Conservation (phyloP, 768 basidiomycete species). For the Clitopilus hobsonii region DNA sequence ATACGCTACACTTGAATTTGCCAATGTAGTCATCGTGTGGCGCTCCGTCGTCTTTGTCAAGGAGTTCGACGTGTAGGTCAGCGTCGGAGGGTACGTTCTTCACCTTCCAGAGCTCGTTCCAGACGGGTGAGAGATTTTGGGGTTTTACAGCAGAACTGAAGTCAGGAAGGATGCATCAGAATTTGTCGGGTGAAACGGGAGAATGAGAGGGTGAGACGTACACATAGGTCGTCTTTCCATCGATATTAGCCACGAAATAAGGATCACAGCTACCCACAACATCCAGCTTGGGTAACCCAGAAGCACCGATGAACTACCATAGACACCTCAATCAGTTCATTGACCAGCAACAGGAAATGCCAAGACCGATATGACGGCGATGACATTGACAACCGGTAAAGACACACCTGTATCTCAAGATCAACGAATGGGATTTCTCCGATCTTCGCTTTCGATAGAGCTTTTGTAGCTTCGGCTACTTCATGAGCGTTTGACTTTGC, state of each 20-base stretch:
- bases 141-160: conserved; percentile 60
- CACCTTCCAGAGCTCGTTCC: conserved; percentile 73
- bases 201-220: conserved; percentile 23
- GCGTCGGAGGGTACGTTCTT: conserved; percentile 71
- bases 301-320: conserved; percentile 78
- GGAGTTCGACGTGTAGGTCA: conserved; percentile 51
- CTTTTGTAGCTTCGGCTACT: conserved; percentile 23
- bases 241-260: conserved; percentile 66
- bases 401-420: conserved; percentile 46
- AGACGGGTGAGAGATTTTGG: conserved; percentile 57
- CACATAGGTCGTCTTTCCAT: conserved; percentile 62
- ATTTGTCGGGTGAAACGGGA: neutral
- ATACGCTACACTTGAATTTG: conserved; percentile 48
- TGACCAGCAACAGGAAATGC: too few relatives aligned
- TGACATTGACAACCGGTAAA: too few relatives aligned
- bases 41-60: conserved; percentile 62
- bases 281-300: conserved; percentile 66
- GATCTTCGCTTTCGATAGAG: conserved; percentile 24
- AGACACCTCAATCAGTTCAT: too few relatives aligned
- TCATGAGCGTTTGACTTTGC: conserved; percentile 28
- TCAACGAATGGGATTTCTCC: conserved; percentile 49
- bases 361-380: too few relatives aligned
- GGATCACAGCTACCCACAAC: conserved; percentile 62
- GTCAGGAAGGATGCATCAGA: neutral
- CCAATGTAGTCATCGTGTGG: conserved; percentile 64